Percentiles rank a stretch among this genome's conserved stretches.
Evolutionary conservation across 2,329 filamentous ascomycete species (phyloP).

Genomic region (Verticillium alfalfae): DNA sequence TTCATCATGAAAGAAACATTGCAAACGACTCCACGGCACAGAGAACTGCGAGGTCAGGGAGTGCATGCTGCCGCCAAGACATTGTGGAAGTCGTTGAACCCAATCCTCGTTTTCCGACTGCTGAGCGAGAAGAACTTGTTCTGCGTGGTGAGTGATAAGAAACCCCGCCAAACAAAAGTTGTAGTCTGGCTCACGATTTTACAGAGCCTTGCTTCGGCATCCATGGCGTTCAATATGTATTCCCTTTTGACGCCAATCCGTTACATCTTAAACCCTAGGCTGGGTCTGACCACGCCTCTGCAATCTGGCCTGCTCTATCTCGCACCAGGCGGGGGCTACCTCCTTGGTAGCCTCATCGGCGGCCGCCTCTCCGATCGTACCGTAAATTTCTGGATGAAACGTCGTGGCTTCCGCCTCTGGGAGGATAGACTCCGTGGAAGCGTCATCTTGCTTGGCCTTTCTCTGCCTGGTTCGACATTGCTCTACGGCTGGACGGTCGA

Average conservation of each 20-base stretch:
- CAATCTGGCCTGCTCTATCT: constrained; percentile 62
- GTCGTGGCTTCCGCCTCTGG: constrained; percentile 51
- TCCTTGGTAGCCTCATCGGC: constrained; percentile 59
- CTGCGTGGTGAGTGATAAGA: too few relatives aligned
- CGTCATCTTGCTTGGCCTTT: constrained; percentile 48
- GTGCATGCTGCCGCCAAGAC: constrained; percentile 41
- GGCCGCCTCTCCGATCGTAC: constrained; percentile 38
- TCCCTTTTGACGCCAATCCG: too few relatives aligned
- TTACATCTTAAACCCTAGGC: too few relatives aligned
- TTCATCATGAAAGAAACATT: constrained; percentile 71
- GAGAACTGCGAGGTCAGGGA: constrained; percentile 53
- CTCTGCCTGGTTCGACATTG: constrained; percentile 58
- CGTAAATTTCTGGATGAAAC: constrained; percentile 31
- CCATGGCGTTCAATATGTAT: too few relatives aligned
- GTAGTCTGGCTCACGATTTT: too few relatives aligned
- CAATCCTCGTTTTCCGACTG: too few relatives aligned
- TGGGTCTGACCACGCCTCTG: too few relatives aligned
- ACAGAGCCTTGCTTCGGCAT: constrained; percentile 31
- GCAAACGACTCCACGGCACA: constrained; percentile 50
- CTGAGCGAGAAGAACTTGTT: too few relatives aligned
- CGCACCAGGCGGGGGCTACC: constrained; percentile 60
- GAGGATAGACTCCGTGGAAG: constrained; percentile 62
- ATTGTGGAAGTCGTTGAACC: constrained; percentile 45
- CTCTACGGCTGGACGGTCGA: constrained; percentile 53
- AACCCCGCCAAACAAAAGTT: constrained; percentile 6